Conservation (phyloP, 345 rosid species). For the Lumnitzera littorea region DNA sequence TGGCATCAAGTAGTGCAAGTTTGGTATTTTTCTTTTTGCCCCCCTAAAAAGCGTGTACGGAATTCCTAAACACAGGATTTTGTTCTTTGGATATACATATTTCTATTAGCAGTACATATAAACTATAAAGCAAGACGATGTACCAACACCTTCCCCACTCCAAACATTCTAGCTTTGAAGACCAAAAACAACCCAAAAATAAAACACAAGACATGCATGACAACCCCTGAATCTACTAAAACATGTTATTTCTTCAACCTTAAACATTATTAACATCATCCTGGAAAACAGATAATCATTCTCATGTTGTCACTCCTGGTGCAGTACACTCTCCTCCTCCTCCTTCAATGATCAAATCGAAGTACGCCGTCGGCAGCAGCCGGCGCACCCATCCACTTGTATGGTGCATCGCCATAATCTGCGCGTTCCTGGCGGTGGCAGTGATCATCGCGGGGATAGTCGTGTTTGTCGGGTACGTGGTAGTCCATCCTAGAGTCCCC, state of each 20-base stretch:
- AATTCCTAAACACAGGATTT: background rate
- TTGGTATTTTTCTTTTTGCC: constrained; percentile 16
- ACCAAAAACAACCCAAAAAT: background rate
- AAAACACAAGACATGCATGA: constrained; percentile 2
- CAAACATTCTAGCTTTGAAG: background rate
- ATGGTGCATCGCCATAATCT: constrained; percentile 72
- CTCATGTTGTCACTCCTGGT: constrained; percentile 6
- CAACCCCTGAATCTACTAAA: background rate
- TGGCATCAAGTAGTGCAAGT: constrained; percentile 21
- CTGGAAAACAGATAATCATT: constrained; percentile 5
- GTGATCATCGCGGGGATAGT: constrained; percentile 61
- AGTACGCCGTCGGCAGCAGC: background rate
- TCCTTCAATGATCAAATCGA: background rate
- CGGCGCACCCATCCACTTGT: constrained; percentile 45
- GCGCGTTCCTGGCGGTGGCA: constrained; percentile 50
- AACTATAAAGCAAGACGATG: constrained; percentile 59
- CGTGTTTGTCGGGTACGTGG: constrained; percentile 54
- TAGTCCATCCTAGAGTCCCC: constrained; percentile 78
- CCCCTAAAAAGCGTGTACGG: background rate
- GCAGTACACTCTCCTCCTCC: background rate
- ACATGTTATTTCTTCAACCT: background rate
- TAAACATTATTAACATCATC: background rate
- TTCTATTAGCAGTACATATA: background rate
- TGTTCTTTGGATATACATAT: background rate
- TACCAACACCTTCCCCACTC: constrained; percentile 64